Evolutionary conservation across 208 protist genomes (phyloP).

Genomic region (Crithidia brevicula): DNA sequence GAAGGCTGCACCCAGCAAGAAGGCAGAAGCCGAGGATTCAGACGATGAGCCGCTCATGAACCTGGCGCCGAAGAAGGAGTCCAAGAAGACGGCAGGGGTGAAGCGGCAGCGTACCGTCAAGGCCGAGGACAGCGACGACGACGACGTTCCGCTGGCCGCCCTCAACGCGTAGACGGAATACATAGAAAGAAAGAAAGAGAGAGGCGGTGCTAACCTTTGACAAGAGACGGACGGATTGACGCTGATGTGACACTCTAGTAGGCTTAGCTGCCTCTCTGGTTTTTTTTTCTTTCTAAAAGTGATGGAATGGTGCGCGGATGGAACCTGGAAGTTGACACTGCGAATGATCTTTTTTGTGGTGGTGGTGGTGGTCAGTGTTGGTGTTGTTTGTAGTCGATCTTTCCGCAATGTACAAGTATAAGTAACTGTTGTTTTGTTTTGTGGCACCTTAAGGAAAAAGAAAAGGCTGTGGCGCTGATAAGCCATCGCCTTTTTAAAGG

Average conservation of each 20-base stretch:
- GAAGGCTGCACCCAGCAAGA: conserved; percentile 45
- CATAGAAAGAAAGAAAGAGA: too few species aligned
- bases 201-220: background rate
- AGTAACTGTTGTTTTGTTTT: conserved; percentile 3
- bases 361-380: background rate
- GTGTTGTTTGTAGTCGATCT: background rate
- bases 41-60: conserved; percentile 30
- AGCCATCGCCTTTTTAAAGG: too few species aligned
- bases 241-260: too few species aligned
- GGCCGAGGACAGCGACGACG: conserved; percentile 59
- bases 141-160: conserved; percentile 67
- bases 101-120: conserved; percentile 42
- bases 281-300: background rate
- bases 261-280: too few species aligned
- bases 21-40: conserved; percentile 37
- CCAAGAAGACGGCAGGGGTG: conserved; percentile 25
- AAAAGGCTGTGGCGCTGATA: too few species aligned
- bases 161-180: conserved; percentile 30
- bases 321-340: too few species aligned
- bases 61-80: conserved; percentile 31
- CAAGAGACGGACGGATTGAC: too few species aligned
- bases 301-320: too few species aligned
- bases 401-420: conserved; percentile 6
- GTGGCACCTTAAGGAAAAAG: conserved; percentile 11
- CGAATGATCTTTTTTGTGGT: too few species aligned